A percentile compares a stretch with the other conserved stretches of the same genome.
phyloP scores from a whole-genome alignment of 345 rosid genomes.

The Bretschneidera sinensis region DNA sequence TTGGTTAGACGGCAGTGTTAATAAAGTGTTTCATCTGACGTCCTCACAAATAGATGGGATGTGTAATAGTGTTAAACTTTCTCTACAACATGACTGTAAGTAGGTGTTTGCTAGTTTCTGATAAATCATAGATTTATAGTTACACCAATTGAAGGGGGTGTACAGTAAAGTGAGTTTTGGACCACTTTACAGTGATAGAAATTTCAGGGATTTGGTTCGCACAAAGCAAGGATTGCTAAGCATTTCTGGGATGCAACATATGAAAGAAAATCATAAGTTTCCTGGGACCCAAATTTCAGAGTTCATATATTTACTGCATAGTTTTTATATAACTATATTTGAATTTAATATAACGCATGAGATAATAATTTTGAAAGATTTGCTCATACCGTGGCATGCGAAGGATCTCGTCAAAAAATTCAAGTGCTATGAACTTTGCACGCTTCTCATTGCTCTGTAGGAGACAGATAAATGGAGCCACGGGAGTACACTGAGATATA shows the following conservation, averaged over 20 bases:
- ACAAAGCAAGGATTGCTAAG: no score
- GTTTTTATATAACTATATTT: no score
- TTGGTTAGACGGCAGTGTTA: neutral
- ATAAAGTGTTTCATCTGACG: no score
- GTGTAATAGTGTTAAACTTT: neutral
- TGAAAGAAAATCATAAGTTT: no score
- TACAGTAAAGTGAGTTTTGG: neutral
- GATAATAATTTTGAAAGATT: neutral
- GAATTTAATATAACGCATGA: no score
- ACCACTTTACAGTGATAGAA: no score
- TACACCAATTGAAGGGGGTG: no score
- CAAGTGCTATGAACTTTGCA: constrained; percentile 52
- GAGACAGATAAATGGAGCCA: constrained; percentile 59
- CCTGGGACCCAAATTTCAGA: neutral
- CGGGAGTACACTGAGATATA: constrained; percentile 45
- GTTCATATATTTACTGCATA: no score
- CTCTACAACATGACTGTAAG: neutral
- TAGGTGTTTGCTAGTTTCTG: neutral
- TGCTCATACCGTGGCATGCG: constrained; percentile 63
- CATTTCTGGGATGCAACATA: no score
- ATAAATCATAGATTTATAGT: no score
- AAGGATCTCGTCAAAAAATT: constrained; percentile 72
- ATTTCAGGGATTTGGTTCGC: no score
- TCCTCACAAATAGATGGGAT: neutral
- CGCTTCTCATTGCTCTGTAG: constrained; percentile 48